Evolutionary conservation across 2,329 filamentous ascomycete genomes (phyloP).

Genomic region (Zalaria sp.): DNA sequence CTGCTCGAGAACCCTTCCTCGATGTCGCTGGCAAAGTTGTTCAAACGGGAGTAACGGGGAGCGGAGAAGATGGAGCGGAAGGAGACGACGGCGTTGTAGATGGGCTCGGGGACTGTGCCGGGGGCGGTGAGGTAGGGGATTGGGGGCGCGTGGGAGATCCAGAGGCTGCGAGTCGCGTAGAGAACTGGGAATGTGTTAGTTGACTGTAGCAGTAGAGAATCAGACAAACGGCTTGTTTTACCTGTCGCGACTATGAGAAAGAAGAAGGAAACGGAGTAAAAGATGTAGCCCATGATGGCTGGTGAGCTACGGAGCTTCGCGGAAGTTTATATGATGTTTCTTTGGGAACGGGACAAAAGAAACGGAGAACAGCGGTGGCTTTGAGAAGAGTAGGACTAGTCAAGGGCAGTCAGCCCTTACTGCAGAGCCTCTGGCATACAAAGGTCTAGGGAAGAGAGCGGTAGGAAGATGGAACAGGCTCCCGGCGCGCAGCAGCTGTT

Average conservation of each 20-base stretch:
- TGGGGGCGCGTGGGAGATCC: conserved; percentile 54
- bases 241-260: conserved; percentile 58
- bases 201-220: conserved; percentile 2
- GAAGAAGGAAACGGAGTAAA: conserved; percentile 63
- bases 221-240: conserved; percentile 22
- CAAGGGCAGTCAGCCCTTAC: too few relatives aligned
- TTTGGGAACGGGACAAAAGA: too few relatives aligned
- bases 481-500: too few relatives aligned
- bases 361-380: too few relatives aligned
- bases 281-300: conserved; percentile 56
- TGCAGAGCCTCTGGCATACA: too few relatives aligned
- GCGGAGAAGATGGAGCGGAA: conserved; percentile 26
- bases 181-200: conserved; percentile 36
- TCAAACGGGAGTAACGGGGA: conserved; percentile 64
- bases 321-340: too few relatives aligned
- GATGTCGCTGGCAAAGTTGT: conserved; percentile 68
- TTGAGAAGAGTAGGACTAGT: too few relatives aligned
- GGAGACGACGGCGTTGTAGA: conserved; percentile 34
- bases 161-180: conserved; percentile 66
- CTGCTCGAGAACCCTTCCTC: conserved; percentile 67
- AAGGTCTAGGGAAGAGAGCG: too few relatives aligned
- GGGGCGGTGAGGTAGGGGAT: conserved; percentile 37
- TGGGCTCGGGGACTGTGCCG: conserved; percentile 34
- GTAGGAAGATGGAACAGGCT: too few relatives aligned
- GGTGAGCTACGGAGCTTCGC: background rate